These are phyloP conservation scores for Cryptococcus floricola DNA, from an alignment of 1,284 basidiomycete genomes.

Conservation along the genomic window DNA sequence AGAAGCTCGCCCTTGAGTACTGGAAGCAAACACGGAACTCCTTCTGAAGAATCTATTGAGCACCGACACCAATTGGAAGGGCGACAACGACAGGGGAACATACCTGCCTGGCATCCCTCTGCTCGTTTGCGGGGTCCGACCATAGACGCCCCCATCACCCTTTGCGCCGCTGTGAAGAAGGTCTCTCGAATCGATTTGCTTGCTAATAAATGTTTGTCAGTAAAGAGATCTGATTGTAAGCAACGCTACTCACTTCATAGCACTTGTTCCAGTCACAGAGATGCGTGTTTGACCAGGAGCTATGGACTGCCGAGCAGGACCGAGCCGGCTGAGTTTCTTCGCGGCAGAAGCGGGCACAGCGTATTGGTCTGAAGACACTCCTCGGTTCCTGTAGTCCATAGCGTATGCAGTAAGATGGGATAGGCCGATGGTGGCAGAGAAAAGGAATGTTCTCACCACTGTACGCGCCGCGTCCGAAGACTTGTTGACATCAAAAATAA, in stretches of 20 bases:
- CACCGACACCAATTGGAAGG: neutral
- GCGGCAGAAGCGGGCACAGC: constrained; percentile 56
- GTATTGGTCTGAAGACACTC: too few species aligned
- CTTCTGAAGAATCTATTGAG: constrained; percentile 18
- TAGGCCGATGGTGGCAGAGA: too few species aligned
- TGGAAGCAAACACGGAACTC: constrained; percentile 52
- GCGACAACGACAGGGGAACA: neutral
- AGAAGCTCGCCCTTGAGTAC: constrained; percentile 55
- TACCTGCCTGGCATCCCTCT: constrained; percentile 30
- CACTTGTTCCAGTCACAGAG: constrained; percentile 56
- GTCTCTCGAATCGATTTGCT: constrained; percentile 1
- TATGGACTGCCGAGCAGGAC: constrained; percentile 51
- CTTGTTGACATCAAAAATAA: too few species aligned
- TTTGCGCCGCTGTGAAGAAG: constrained; percentile 66
- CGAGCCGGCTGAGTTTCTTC: constrained; percentile 55
- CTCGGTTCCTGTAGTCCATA: too few species aligned
- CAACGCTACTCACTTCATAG: constrained; percentile 37
- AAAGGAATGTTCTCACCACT: too few species aligned
- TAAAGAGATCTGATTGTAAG: constrained; percentile 19
- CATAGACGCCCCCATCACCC: constrained; percentile 54
- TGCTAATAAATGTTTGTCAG: constrained; percentile 6
- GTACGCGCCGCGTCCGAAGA: too few species aligned
- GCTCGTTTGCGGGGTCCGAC: constrained; percentile 66
- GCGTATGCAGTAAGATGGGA: too few species aligned
- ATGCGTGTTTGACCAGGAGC: constrained; percentile 57